Base-by-base conservation (phyloP, 768 basidiomycete genomes). In the Mycena crocata region DNA sequence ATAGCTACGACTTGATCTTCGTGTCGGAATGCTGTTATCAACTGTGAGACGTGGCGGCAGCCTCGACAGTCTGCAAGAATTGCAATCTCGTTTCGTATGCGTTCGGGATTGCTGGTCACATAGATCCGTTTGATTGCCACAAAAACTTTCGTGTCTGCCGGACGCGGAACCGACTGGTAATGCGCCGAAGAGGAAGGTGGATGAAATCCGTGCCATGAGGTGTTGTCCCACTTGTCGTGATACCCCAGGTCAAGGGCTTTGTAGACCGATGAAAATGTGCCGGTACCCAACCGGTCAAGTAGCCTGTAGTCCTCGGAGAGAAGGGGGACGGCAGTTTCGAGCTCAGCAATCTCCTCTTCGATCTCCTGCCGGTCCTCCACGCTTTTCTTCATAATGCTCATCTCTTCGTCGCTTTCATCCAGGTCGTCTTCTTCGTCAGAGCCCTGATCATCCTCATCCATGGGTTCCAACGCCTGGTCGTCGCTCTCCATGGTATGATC, bases 181-280 rank as follows among this genome's bases (percentile, higher is more conserved):
- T 88, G 79, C 35, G 91, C 90, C 13, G 89, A 90, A 28, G 91
- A 93, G 9, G 79, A 75, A 2, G 84, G 79, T 1, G 87, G 86
- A 72, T 92, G 91, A 49, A 80, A 77, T 1, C 91, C 91, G 34
- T 88, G 87, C 93, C 93, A 95, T 15, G 87, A 83, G 6, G 77
- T 70, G 72, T 95, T 94, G 76, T 93, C 86, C 90, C 89, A 94
- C 57, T 92, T 91, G 52, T 85, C 80, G 71, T 94, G 88, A 72
- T 92, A 88, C 63, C 85, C 79, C 19, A 92, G 72, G 77, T 99
- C 98, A 68, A 96, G 78, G 0, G 96, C 98, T 73, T 99, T 98
- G 86, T 98, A 99, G n/a, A 99, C 98, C 13, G 96, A 96, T 0
- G 97, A 98, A 80, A 99, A 99, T 1, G 97, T 99, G 19, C 97